Evolutionary conservation across 2,329 filamentous ascomycete species (phyloP).

Genomic region (Fusarium circinatum): DNA sequence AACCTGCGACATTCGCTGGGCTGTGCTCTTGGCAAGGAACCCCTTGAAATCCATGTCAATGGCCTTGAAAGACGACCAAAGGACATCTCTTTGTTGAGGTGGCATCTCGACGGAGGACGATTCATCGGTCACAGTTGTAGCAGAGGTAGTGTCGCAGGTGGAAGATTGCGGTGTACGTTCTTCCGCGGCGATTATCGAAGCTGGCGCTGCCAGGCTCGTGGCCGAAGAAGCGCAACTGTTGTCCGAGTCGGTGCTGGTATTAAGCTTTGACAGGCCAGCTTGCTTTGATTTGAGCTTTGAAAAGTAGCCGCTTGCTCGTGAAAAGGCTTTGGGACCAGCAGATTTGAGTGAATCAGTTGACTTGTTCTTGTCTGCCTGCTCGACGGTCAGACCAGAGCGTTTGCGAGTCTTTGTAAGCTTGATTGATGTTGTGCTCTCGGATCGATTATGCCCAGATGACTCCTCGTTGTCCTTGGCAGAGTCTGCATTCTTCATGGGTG

Average conservation of each 20-base stretch:
- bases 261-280: conserved; percentile 54
- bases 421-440: conserved; percentile 38
- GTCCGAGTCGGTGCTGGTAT: conserved; percentile 51
- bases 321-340: conserved; percentile 52
- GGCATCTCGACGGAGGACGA: conserved; percentile 59
- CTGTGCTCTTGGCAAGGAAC: conserved; percentile 77
- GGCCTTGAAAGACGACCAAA: conserved; percentile 66
- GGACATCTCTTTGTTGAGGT: conserved; percentile 58
- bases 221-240: conserved; percentile 60
- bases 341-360: conserved; percentile 51
- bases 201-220: conserved; percentile 57
- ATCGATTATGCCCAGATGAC: conserved; percentile 36
- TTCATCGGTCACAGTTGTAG: conserved; percentile 54
- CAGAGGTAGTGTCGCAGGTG: conserved; percentile 52
- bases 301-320: conserved; percentile 60
- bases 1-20: conserved; percentile 80
- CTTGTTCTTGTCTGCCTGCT: conserved; percentile 40
- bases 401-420: conserved; percentile 44
- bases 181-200: conserved; percentile 49
- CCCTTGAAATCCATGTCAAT: conserved; percentile 60
- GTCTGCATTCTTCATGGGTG: conserved; percentile 51
- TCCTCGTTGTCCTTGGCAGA: conserved; percentile 36
- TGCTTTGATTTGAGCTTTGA: conserved; percentile 60
- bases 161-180: conserved; percentile 53
- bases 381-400: conserved; percentile 43